These are phyloP conservation scores for Brassica nigra DNA, from an alignment of 345 rosid genomes.

Conservation along the genomic window DNA sequence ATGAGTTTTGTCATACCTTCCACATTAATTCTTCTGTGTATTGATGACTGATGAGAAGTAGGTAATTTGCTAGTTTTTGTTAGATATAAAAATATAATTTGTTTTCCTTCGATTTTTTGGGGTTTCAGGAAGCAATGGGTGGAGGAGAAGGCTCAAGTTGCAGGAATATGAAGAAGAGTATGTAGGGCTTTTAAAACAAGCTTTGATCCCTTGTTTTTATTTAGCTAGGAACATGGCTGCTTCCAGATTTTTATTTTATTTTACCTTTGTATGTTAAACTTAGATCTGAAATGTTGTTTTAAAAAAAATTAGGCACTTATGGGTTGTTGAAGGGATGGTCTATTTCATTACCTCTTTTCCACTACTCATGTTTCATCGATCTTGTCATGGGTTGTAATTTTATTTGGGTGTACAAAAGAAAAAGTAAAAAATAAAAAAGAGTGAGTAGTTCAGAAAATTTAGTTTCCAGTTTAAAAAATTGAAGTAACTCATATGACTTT, in stretches of 20 bases:
- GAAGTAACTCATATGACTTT: constrained; percentile 21
- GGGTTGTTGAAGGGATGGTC: constrained; percentile 24
- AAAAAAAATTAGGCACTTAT: constrained; percentile 5
- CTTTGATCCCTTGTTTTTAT: background rate
- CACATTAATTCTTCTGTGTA: background rate
- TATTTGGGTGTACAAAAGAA: constrained; percentile 3
- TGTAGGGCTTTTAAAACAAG: constrained; percentile 36
- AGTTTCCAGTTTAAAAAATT: background rate
- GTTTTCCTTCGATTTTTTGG: background rate
- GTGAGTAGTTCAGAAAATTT: constrained; percentile 33
- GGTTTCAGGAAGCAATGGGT: constrained; percentile 32
- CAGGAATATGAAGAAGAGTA: constrained; percentile 64
- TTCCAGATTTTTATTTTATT: background rate
- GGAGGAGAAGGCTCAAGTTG: constrained; percentile 63
- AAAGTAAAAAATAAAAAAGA: background rate
- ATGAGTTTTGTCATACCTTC: background rate
- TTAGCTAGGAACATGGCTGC: constrained; percentile 32
- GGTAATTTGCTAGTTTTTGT: background rate
- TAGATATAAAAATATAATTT: background rate
- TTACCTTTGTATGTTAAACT: constrained; percentile 31
- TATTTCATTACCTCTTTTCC: constrained; percentile 26
- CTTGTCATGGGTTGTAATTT: constrained; percentile 1
- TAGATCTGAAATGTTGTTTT: constrained; percentile 23
- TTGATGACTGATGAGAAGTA: background rate
- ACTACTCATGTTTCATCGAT: constrained; percentile 26